Evolutionary conservation across 148 eudicot species (phyloP).

Genomic region (Simmondsia chinensis): DNA sequence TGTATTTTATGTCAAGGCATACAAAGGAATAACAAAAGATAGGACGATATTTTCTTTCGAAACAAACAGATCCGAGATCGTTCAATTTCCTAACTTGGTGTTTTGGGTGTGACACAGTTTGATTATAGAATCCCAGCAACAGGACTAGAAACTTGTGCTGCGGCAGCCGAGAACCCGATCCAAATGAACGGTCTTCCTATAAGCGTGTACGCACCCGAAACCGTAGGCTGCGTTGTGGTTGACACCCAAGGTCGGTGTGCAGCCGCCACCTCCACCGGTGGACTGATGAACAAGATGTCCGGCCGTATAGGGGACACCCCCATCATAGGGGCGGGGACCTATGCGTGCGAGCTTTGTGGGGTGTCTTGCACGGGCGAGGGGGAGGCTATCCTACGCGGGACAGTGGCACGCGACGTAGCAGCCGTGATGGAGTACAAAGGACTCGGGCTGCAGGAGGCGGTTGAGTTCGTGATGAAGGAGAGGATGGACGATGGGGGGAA

Average conservation of each 20-base stretch:
- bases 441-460: constrained; percentile 66
- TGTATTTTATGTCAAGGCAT: too few relatives aligned
- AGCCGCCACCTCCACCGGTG: constrained; percentile 89
- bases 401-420: constrained; percentile 80
- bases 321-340: constrained; percentile 76
- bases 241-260: constrained; percentile 75
- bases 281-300: constrained; percentile 72
- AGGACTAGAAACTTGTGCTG: constrained; percentile 34
- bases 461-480: constrained; percentile 63
- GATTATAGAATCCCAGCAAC: constrained; percentile 63
- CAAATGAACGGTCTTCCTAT: constrained; percentile 78
- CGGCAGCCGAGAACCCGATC: constrained; percentile 33
- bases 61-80: too few relatives aligned
- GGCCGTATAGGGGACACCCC: constrained; percentile 90
- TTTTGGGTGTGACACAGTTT: constrained; percentile 25
- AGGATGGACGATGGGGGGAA: constrained; percentile 64
- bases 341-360: constrained; percentile 64
- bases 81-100: background rate
- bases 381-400: constrained; percentile 75
- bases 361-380: constrained; percentile 95
- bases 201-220: constrained; percentile 72
- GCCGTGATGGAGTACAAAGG: constrained; percentile 95
- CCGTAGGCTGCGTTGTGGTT: constrained; percentile 84
- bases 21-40: too few relatives aligned
- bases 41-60: too few relatives aligned